These are phyloP conservation scores for Hydnum rufescens DNA, from an alignment of 768 basidiomycete species.

Conservation along the genomic window DNA sequence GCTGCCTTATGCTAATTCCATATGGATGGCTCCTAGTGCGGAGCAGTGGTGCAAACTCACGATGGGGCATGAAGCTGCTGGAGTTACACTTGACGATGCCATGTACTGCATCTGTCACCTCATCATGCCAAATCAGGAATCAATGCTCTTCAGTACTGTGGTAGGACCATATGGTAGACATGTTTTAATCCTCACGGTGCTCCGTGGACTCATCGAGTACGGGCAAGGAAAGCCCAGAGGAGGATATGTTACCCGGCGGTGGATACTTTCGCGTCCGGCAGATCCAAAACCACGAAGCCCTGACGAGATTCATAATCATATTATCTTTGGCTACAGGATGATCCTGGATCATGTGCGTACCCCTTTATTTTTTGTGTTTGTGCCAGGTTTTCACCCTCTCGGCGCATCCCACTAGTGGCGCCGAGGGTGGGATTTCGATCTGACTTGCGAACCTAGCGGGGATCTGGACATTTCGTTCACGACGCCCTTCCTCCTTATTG, in stretches of 20 bases:
- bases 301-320: slow-evolving; percentile 12
- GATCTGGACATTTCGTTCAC: slow-evolving; percentile 5
- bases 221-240: slow-evolving; percentile 17
- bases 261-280: slow-evolving; percentile 6
- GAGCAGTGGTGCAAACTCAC: too few species aligned
- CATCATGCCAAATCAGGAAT: too few species aligned
- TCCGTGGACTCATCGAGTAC: slow-evolving; percentile 19
- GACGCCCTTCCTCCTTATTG: slow-evolving; percentile 23
- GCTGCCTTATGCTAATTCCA: slow-evolving; percentile 19
- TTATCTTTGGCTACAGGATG: slow-evolving; percentile 15
- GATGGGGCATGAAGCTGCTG: too few species aligned
- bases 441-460: slow-evolving; percentile 12
- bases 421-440: slow-evolving; percentile 23
- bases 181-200: slow-evolving; percentile 18
- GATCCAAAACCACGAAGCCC: slow-evolving; percentile 7
- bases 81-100: neutral
- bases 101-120: neutral
- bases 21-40: slow-evolving; percentile 20
- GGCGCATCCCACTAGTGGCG: slow-evolving; percentile 20
- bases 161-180: slow-evolving; percentile 21
- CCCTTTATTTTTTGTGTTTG: neutral
- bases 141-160: slow-evolving; percentile 9
- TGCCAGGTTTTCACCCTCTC: too few species aligned
- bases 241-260: slow-evolving; percentile 9
- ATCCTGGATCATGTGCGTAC: slow-evolving; percentile 14